Conservation (phyloP, 805 yeast genomes). For the Cyberlindnera lachancei region DNA sequence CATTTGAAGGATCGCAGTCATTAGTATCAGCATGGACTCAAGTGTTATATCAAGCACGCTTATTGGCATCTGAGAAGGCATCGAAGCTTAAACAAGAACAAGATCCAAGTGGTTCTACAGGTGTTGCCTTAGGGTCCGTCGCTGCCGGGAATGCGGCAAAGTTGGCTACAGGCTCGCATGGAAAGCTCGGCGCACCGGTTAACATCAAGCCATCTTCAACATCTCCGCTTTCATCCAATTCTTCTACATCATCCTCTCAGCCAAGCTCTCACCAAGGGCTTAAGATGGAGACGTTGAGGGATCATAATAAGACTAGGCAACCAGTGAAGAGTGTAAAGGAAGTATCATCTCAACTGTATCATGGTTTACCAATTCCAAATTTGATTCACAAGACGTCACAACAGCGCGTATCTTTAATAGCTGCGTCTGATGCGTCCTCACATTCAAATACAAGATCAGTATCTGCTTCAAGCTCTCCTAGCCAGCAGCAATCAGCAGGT, state of each 20-base stretch:
- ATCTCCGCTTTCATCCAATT: no score
- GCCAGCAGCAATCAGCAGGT: no score
- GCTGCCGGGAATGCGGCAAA: conserved; percentile 32
- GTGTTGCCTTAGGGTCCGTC: conserved; percentile 26
- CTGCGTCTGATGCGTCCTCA: conserved; percentile 22
- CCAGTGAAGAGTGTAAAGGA: conserved; percentile 15
- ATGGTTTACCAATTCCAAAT: conserved; percentile 25
- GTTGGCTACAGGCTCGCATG: conserved; percentile 13
- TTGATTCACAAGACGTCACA: no score
- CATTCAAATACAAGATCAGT: conserved; percentile 4
- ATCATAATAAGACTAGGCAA: no score
- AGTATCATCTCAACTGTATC: conserved; percentile 24
- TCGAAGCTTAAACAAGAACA: conserved; percentile 19
- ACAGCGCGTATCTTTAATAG: conserved; percentile 9
- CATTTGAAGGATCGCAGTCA: conserved; percentile 45
- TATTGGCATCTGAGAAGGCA: conserved; percentile 39
- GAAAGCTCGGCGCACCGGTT: no score
- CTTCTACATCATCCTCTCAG: no score
- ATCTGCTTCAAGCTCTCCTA: no score
- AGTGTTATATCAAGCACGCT: conserved; percentile 40
- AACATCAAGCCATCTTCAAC: no score
- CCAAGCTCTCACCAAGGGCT: no score
- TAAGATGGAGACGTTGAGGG: no score
- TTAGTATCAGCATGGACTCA: conserved; percentile 54
- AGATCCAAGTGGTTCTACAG: conserved; percentile 26